Percentiles rank a stretch among this genome's conserved stretches.
Evolutionary conservation across 106 monocot genomes (phyloP).

Genomic region (Dioscorea dumetorum): DNA sequence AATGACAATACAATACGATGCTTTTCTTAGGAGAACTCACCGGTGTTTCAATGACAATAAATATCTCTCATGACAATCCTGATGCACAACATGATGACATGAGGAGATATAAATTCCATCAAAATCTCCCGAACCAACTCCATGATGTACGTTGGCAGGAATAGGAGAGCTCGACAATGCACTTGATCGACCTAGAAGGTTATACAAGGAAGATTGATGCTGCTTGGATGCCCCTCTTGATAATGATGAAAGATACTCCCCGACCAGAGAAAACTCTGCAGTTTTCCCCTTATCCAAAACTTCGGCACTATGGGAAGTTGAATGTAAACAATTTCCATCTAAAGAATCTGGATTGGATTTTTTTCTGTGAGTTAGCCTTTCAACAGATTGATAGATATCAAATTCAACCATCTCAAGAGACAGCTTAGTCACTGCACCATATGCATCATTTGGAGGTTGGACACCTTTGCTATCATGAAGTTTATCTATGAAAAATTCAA

Average conservation of each 20-base stretch:
- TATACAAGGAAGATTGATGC: conserved; percentile 10
- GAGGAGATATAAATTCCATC: conserved; percentile 94
- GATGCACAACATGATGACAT: conserved; percentile 94
- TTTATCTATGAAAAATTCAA: conserved; percentile 16
- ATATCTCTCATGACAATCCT: conserved; percentile 85
- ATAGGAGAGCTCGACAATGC: conserved; percentile 14
- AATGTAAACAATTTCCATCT: neutral
- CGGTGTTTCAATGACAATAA: conserved; percentile 77
- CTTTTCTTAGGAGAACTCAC: conserved; percentile 17
- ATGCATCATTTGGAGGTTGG: conserved; percentile 16
- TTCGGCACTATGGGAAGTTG: conserved; percentile 7
- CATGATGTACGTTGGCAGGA: conserved; percentile 1
- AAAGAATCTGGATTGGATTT: conserved; percentile 13
- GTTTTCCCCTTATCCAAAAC: conserved; percentile 12
- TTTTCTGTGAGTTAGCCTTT: conserved; percentile 20
- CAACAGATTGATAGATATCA: conserved; percentile 41
- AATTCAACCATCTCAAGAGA: conserved; percentile 51
- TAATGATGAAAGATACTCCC: conserved; percentile 20
- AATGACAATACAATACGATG: no score
- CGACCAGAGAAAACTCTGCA: conserved; percentile 16
- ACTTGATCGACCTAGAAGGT: conserved; percentile 10
- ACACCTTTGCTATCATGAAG: conserved; percentile 19
- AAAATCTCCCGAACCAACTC: conserved; percentile 63
- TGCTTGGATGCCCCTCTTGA: conserved; percentile 20
- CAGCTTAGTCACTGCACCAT: conserved; percentile 7